These are phyloP conservation scores for Crithidia brevicula DNA, from an alignment of 208 protist species.

Conservation along the genomic window DNA sequence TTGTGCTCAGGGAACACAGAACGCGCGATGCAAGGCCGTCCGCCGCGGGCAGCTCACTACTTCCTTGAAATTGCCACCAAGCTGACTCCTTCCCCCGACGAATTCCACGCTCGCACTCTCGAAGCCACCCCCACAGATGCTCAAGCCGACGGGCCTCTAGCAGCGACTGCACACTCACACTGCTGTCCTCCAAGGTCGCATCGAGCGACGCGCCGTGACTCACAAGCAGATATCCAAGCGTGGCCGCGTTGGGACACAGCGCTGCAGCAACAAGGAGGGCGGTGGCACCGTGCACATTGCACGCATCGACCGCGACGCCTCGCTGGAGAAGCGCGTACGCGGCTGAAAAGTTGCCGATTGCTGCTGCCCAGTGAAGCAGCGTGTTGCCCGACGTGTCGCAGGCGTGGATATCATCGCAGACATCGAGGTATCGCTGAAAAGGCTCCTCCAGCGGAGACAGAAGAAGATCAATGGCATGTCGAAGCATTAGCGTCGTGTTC, in stretches of 20 bases:
- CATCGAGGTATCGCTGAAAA: constrained; percentile 54
- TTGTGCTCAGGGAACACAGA: not conserved
- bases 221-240: constrained; percentile 49
- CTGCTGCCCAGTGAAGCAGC: constrained; percentile 73
- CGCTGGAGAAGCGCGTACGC: constrained; percentile 42
- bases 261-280: constrained; percentile 69
- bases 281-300: constrained; percentile 53
- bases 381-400: constrained; percentile 58
- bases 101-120: not conserved
- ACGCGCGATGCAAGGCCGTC: not conserved
- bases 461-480: constrained; percentile 40
- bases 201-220: constrained; percentile 48
- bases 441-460: constrained; percentile 32
- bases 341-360: constrained; percentile 42
- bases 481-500: constrained; percentile 22
- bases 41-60: not conserved
- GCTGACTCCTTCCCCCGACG: not conserved
- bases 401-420: constrained; percentile 54
- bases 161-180: constrained; percentile 32
- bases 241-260: constrained; percentile 35
- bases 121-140: constrained; percentile 23
- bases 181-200: not conserved
- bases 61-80: not conserved
- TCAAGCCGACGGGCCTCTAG: constrained; percentile 29
- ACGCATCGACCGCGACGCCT: constrained; percentile 39